phyloP scores from a whole-genome alignment of 2,329 filamentous ascomycete genomes.

The Curvularia lunata region DNA sequence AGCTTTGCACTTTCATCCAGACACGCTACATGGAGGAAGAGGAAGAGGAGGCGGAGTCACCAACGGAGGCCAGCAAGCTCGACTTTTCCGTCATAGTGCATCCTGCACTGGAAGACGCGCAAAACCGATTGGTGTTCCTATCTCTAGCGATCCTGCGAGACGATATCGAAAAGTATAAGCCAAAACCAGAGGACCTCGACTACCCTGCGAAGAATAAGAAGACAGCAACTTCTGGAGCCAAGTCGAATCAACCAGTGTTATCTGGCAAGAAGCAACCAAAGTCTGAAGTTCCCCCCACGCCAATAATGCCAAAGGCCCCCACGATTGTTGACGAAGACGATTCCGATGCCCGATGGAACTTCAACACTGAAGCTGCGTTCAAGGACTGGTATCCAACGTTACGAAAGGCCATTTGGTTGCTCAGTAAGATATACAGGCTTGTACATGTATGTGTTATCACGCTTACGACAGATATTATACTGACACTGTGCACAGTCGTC shows the following conservation, averaged over 20 bases:
- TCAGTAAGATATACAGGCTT: conserved; percentile 72
- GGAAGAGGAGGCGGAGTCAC: conserved; percentile 56
- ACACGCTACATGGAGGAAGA: conserved; percentile 66
- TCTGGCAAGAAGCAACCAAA: conserved; percentile 61
- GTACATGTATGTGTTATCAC: conserved; percentile 61
- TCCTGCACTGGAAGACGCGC: conserved; percentile 70
- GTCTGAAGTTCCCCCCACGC: conserved; percentile 41
- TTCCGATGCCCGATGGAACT: conserved; percentile 58
- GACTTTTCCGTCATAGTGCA: conserved; percentile 69
- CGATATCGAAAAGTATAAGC: conserved; percentile 70
- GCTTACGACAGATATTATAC: not conserved
- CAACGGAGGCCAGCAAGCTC: conserved; percentile 60
- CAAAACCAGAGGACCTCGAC: conserved; percentile 69
- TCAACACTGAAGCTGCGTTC: conserved; percentile 63
- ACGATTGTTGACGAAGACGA: conserved; percentile 60
- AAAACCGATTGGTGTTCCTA: conserved; percentile 70
- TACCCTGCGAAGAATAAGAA: conserved; percentile 63
- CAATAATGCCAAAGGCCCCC: conserved; percentile 56
- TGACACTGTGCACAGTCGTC: conserved; percentile 57
- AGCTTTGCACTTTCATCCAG: conserved; percentile 70
- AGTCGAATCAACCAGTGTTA: conserved; percentile 54
- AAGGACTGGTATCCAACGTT: conserved; percentile 71
- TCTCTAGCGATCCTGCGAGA: conserved; percentile 68
- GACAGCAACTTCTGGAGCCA: conserved; percentile 49
- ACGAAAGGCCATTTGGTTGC: conserved; percentile 70